These are phyloP conservation scores for Mikania micrantha DNA, from an alignment of 129 eudicot genomes.

Conservation along the genomic window DNA sequence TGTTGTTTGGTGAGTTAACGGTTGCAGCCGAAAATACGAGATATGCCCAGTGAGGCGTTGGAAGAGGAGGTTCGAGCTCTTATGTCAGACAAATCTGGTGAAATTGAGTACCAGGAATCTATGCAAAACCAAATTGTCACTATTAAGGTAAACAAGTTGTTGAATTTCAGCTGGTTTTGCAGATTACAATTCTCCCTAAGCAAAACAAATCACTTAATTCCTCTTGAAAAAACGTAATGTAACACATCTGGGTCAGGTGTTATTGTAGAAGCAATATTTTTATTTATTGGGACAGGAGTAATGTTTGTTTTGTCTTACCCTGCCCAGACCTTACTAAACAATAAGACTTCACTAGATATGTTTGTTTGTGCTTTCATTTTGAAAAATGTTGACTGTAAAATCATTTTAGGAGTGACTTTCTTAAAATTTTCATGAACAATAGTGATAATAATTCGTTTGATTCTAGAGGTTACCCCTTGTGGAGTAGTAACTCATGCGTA, in stretches of 20 bases:
- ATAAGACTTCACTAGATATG: too few relatives aligned
- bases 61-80: slow-evolving; percentile 73
- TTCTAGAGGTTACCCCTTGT: background rate
- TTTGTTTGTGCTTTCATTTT: too few relatives aligned
- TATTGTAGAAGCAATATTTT: too few relatives aligned
- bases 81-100: slow-evolving; percentile 63
- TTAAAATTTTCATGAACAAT: background rate
- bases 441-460: background rate
- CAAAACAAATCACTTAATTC: background rate
- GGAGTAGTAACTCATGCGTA: background rate
- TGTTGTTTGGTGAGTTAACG: slow-evolving; percentile 18
- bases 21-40: slow-evolving; percentile 51
- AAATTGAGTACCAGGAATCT: slow-evolving; percentile 58
- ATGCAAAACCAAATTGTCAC: slow-evolving; percentile 51
- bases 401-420: background rate
- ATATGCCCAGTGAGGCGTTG: slow-evolving; percentile 39
- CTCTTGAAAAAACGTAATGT: background rate
- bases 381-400: background rate
- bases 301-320: too few relatives aligned
- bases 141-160: slow-evolving; percentile 41
- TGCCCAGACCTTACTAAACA: too few relatives aligned
- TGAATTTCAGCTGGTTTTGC: background rate
- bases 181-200: background rate
- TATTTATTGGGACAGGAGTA: too few relatives aligned
- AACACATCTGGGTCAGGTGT: too few relatives aligned